Conservation (phyloP, 352 stramenopile species). For the Globisporangium okanoganense region DNA sequence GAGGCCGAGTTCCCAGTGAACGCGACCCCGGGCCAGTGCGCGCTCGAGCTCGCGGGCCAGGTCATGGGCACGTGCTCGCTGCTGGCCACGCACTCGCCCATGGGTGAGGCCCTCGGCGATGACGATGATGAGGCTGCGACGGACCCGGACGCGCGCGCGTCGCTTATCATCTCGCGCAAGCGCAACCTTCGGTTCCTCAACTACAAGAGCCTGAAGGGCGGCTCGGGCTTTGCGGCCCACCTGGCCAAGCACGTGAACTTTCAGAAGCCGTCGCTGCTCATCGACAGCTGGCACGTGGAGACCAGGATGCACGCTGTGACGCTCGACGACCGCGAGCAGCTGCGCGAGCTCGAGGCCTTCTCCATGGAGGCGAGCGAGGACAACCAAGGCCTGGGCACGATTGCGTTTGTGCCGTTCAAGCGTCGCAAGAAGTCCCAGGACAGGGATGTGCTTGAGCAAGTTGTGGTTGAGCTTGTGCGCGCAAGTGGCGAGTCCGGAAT, state of each 20-base stretch:
- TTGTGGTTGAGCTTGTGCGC: conserved; percentile 28
- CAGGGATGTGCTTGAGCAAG: conserved; percentile 17
- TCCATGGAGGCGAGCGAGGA: conserved; percentile 27
- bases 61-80: conserved; percentile 67
- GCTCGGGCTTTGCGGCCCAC: conserved; percentile 64
- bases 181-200: conserved; percentile 45
- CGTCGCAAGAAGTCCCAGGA: conserved; percentile 21
- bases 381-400: conserved; percentile 14
- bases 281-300: conserved; percentile 72
- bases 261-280: conserved; percentile 52
- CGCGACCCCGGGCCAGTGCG: conserved; percentile 63
- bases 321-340: conserved; percentile 27
- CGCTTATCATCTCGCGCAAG: conserved; percentile 18
- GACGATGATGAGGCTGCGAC: conserved; percentile 12
- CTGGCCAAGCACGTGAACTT: conserved; percentile 64
- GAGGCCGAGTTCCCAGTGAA: conserved; percentile 70
- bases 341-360: conserved; percentile 50
- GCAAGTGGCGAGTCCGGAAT: conserved; percentile 44
- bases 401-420: conserved; percentile 22
- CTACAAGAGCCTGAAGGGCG: conserved; percentile 58
- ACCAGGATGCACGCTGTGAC: conserved; percentile 54
- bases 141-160: conserved; percentile 10
- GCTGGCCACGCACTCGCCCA: conserved; percentile 27
- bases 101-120: conserved; percentile 4
- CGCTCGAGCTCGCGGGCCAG: conserved; percentile 58